These are phyloP conservation scores for Pisolithus tinctorius DNA, from an alignment of 768 basidiomycete species.

Conservation along the genomic window DNA sequence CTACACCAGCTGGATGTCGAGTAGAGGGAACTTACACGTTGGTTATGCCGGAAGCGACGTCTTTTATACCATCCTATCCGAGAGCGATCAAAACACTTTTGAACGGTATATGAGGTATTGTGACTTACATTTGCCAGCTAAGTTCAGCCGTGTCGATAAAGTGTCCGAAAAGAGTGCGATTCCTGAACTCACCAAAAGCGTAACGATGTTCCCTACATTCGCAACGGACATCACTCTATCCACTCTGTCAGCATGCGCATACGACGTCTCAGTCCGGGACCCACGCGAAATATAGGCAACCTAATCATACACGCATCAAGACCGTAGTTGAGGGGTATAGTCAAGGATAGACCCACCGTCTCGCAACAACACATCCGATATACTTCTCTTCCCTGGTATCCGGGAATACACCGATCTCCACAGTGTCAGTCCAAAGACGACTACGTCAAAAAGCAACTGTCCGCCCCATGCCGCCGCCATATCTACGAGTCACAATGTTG, in stretches of 20 bases:
- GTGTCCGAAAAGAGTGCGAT: background rate
- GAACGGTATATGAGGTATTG: background rate
- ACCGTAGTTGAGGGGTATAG: background rate
- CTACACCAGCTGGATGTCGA: background rate
- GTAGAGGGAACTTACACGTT: background rate
- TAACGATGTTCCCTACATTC: background rate
- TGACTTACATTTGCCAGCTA: background rate
- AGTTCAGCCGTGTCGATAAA: background rate
- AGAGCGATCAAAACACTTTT: background rate
- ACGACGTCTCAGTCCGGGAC: background rate
- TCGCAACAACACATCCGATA: background rate
- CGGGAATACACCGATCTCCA: background rate
- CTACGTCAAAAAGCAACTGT: constrained; percentile 12
- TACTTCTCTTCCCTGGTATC: background rate
- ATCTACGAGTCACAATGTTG: no score
- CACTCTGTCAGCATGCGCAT: background rate
- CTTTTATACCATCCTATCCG: background rate
- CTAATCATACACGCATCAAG: background rate
- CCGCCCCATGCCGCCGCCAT: background rate
- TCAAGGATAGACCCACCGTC: background rate
- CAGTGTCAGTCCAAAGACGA: constrained; percentile 10
- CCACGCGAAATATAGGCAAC: background rate
- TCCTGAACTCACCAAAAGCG: background rate
- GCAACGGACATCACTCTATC: background rate
- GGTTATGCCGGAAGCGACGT: background rate